Evolutionary conservation across 1,139 yeast genomes (phyloP).

Genomic region (Debaryomycetaceae sp.): DNA sequence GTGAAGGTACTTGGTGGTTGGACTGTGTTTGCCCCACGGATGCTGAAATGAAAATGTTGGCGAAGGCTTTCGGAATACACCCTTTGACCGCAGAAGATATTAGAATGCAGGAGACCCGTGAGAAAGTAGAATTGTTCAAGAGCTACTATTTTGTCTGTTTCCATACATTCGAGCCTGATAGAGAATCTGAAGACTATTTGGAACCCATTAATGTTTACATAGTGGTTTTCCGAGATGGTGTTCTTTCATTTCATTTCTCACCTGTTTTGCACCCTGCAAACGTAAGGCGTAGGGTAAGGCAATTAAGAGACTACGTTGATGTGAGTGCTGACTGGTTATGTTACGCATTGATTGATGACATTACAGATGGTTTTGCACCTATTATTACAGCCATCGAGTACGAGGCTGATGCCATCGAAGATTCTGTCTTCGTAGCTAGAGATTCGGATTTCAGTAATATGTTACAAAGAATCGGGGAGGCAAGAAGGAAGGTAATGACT

Average conservation of each 20-base stretch:
- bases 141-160: conserved; percentile 77
- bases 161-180: conserved; percentile 76
- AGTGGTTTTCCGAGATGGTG: conserved; percentile 82
- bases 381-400: conserved; percentile 81
- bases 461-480: conserved; percentile 81
- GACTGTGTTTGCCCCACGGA: conserved; percentile 71
- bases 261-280: conserved; percentile 81
- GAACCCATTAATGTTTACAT: conserved; percentile 87
- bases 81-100: conserved; percentile 86
- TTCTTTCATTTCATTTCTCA: conserved; percentile 79
- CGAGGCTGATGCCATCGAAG: conserved; percentile 92
- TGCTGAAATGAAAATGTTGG: conserved; percentile 60
- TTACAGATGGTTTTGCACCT: conserved; percentile 92
- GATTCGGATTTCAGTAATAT: conserved; percentile 60
- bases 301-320: conserved; percentile 79
- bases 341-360: conserved; percentile 90
- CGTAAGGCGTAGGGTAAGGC: conserved; percentile 89
- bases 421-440: conserved; percentile 47
- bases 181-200: conserved; percentile 73
- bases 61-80: conserved; percentile 75
- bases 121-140: conserved; percentile 74
- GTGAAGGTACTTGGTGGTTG: conserved; percentile 74
- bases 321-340: conserved; percentile 93
- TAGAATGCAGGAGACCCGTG: conserved; percentile 81
- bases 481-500: conserved; percentile 88